phyloP scores from a whole-genome alignment of 1,139 yeast genomes.

The Saccharomyces hybrid region DNA sequence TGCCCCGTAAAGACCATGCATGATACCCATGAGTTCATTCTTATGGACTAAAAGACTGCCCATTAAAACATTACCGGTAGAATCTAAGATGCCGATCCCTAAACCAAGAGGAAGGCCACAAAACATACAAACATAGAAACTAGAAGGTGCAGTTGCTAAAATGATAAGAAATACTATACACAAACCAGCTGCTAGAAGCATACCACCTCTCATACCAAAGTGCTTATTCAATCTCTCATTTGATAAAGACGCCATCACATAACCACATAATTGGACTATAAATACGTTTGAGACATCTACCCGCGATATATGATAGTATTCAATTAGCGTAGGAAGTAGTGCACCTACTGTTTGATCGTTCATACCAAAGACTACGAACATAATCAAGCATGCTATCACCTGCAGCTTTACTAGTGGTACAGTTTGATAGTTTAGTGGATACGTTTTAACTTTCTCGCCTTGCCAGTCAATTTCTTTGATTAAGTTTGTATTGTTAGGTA shows the following conservation, averaged over 20 bases:
- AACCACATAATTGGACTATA: slow-evolving; percentile 26
- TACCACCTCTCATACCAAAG: slow-evolving; percentile 27
- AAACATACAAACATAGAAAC: slow-evolving; percentile 33
- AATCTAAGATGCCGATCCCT: slow-evolving; percentile 56
- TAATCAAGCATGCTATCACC: slow-evolving; percentile 21
- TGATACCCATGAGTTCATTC: slow-evolving; percentile 50
- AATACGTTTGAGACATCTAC: slow-evolving; percentile 27
- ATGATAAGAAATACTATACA: slow-evolving; percentile 18
- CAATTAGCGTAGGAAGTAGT: slow-evolving; percentile 26
- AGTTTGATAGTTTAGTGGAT: slow-evolving; percentile 24
- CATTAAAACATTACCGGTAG: slow-evolving; percentile 52
- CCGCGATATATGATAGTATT: slow-evolving; percentile 21
- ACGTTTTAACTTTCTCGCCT: slow-evolving; percentile 20
- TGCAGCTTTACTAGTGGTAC: slow-evolving; percentile 25
- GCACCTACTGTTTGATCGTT: slow-evolving; percentile 32
- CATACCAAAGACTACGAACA: slow-evolving; percentile 30
- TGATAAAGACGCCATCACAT: slow-evolving; percentile 25
- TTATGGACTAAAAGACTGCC: slow-evolving; percentile 52
- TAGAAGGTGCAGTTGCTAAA: slow-evolving; percentile 20
- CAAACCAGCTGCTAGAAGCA: slow-evolving; percentile 17
- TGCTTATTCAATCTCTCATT: slow-evolving; percentile 25
- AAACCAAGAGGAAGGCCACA: slow-evolving; percentile 44
- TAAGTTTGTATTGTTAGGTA: neutral
- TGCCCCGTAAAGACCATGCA: slow-evolving; percentile 63
- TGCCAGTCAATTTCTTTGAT: slow-evolving; percentile 20